Conservation (phyloP, 495 filamentous ascomycete genomes). For the Tirmania nivea region DNA sequence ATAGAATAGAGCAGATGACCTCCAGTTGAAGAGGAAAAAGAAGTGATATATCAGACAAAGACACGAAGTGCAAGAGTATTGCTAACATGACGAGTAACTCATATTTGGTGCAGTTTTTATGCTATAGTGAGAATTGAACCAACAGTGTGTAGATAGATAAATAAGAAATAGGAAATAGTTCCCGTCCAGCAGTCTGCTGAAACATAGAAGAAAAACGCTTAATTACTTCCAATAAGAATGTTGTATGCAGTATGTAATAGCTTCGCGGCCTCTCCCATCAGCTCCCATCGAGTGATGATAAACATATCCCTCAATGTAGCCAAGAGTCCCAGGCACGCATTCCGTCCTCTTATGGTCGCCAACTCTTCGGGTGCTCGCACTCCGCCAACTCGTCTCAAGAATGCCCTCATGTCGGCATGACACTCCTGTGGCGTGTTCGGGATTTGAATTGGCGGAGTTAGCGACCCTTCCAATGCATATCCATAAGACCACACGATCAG, state of each 20-base stretch:
- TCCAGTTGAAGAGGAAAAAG: no score
- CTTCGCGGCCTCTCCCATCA: conserved; percentile 65
- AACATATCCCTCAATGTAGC: conserved; percentile 68
- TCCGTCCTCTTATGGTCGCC: conserved; percentile 50
- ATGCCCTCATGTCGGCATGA: conserved; percentile 56
- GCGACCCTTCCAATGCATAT: conserved; percentile 69
- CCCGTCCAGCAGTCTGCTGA: no score
- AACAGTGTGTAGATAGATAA: no score
- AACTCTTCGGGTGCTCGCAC: conserved; percentile 68
- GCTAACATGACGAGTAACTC: no score
- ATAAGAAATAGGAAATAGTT: no score
- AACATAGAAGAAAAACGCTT: background rate
- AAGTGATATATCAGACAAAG: no score
- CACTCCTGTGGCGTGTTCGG: conserved; percentile 39
- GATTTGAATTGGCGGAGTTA: conserved; percentile 24
- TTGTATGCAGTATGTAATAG: conserved; percentile 61
- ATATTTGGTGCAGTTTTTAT: no score
- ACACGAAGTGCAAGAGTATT: no score
- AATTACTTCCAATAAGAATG: conserved; percentile 26
- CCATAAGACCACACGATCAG: conserved; percentile 92
- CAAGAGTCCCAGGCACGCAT: conserved; percentile 61
- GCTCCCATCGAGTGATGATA: conserved; percentile 65
- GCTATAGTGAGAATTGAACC: no score
- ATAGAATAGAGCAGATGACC: no score
- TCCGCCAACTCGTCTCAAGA: conserved; percentile 48